A percentile compares a stretch with the other conserved stretches of the same genome.
Evolutionary conservation across 257 asterid genomes (phyloP).

Genomic region (Capsicum rhomboideum): DNA sequence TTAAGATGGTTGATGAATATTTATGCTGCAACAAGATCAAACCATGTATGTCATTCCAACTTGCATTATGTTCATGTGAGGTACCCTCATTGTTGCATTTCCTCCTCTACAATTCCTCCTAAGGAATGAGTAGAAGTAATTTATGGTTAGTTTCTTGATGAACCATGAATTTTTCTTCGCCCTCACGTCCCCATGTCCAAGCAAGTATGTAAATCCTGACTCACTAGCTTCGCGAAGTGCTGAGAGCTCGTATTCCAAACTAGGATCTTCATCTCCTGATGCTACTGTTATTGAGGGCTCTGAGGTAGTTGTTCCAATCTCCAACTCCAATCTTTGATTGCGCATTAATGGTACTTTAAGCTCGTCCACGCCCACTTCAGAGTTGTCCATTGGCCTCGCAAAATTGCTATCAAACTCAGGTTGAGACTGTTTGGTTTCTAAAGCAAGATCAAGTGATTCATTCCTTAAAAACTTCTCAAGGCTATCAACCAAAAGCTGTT

Average conservation of each 20-base stretch:
- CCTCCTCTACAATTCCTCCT: slow-evolving; percentile 94
- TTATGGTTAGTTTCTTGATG: slow-evolving; percentile 66
- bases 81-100: slow-evolving; percentile 84
- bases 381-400: slow-evolving; percentile 23
- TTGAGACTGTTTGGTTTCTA: slow-evolving; percentile 32
- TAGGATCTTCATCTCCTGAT: slow-evolving; percentile 61
- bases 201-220: slow-evolving; percentile 79
- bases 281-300: slow-evolving; percentile 44
- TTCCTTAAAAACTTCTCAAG: slow-evolving; percentile 64
- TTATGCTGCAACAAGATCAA: neutral
- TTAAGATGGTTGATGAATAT: neutral
- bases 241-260: slow-evolving; percentile 81
- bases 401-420: slow-evolving; percentile 38
- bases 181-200: slow-evolving; percentile 82
- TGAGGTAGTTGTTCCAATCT: neutral
- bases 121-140: slow-evolving; percentile 79
- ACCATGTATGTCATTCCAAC: slow-evolving; percentile 65
- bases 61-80: slow-evolving; percentile 69
- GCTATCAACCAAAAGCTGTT: slow-evolving; percentile 72
- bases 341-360: slow-evolving; percentile 52
- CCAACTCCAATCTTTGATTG: slow-evolving; percentile 4
- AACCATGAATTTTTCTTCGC: slow-evolving; percentile 78
- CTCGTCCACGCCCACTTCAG: slow-evolving; percentile 24
- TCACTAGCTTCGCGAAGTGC: slow-evolving; percentile 66
- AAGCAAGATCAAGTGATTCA: slow-evolving; percentile 70